Base-by-base conservation (phyloP, 768 basidiomycete genomes). In the Cystofilobasidium macerans region DNA sequence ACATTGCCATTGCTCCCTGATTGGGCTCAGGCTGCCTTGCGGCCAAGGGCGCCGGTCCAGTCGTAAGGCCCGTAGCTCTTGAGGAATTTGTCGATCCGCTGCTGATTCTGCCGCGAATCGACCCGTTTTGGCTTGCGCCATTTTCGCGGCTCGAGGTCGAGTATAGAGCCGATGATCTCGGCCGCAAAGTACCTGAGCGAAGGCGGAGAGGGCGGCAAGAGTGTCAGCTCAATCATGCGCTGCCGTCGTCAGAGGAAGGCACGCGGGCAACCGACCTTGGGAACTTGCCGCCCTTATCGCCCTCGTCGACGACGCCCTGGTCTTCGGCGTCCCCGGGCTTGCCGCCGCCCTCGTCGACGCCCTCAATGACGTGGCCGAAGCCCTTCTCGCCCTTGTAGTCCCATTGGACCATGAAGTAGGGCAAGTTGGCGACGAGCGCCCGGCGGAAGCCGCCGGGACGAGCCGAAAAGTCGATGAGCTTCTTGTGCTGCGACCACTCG, bases 361-460 rank as follows among this genome's bases (percentile, higher is more conserved):
- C 95, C 75, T 99, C 95, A 68, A 99, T 95, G 69, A 99, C 89
- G 76, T 99, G 95, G 0, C 95, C 95, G 73, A 91, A 99, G 2
- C 95, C 95, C 73, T 89, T 91, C 76, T 97, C 92, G 30, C 95
- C 92, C 72, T 93, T 97, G 76, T 98, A 81, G 77, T 99, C 95
- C 76, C 94, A 99, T 71, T 94, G 92, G 9, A 98, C 88, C 89
- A 93, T 94, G 72, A 99, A 99, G 77, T 99, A 99, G 0, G 95
- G 95, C 35, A 99, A 78, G 72, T 97, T 95, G 3, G 93, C 85
- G 14, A 99, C 94, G 87, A 99, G 88, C 30, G 89, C 85, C 0
- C 94, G 83, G 47, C 93, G 81, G 80, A 98, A 98, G 3, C 94
- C 94, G 22, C 94, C 93, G 0, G 90, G 88, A 5, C 90, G 81